Evolutionary conservation across 129 eudicot species (phyloP).

Genomic region (Flaveria trinervia): DNA sequence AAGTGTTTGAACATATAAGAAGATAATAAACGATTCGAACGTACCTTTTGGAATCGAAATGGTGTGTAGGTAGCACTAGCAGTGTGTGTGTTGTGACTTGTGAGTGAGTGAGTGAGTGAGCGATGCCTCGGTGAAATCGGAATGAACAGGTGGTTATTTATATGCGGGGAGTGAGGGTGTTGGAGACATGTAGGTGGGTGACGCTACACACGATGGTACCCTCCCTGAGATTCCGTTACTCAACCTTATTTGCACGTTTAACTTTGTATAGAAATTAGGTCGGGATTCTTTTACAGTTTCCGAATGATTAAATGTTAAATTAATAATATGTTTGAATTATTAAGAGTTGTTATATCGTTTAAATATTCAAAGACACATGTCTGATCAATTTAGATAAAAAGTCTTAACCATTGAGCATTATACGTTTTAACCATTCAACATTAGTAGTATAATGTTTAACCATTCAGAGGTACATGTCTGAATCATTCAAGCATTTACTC

Average conservation of each 20-base stretch:
- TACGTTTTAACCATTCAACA: no score
- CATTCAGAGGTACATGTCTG: no score
- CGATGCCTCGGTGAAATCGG: conserved; percentile 34
- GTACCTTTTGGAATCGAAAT: conserved; percentile 18
- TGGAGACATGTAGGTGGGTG: conserved; percentile 14
- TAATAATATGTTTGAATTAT: no score
- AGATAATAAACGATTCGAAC: conserved; percentile 1
- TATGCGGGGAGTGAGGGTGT: conserved; percentile 17
- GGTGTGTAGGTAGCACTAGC: conserved; percentile 15
- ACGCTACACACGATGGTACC: not conserved
- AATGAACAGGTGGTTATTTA: conserved; percentile 13
- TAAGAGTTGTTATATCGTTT: no score
- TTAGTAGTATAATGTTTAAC: no score
- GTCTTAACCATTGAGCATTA: no score
- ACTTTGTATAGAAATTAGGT: no score
- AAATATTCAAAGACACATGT: no score
- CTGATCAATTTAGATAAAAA: no score
- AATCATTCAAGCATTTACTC: no score
- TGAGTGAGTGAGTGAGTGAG: conserved; percentile 6
- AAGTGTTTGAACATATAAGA: not conserved
- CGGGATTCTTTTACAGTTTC: no score
- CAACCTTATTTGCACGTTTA: not conserved
- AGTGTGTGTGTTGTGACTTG: not conserved
- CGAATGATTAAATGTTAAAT: no score
- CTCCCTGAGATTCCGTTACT: not conserved